These are phyloP conservation scores for Dryadomyces quercus-mongolicae DNA, from an alignment of 2,329 filamentous ascomycete genomes.

Conservation along the genomic window DNA sequence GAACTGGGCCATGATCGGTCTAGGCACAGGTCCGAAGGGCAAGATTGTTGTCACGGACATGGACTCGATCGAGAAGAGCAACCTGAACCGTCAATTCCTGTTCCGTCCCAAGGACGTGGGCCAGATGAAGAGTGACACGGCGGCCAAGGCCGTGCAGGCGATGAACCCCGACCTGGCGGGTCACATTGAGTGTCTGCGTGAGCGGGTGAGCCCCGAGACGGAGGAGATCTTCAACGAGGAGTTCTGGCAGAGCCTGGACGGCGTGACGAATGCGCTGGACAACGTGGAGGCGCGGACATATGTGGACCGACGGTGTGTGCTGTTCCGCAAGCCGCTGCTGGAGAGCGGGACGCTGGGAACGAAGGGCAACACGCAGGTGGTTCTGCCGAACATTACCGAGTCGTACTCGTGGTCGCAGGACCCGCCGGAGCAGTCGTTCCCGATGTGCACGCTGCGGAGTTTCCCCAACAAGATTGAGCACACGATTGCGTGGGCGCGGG, in stretches of 20 bases:
- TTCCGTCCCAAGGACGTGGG: constrained; percentile 92
- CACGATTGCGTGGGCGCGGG: constrained; percentile 95
- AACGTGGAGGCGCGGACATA: constrained; percentile 96
- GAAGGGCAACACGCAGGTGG: constrained; percentile 96
- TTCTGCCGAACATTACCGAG: constrained; percentile 82
- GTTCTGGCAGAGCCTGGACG: constrained; percentile 81
- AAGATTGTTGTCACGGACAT: constrained; percentile 92
- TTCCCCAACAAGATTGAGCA: constrained; percentile 99
- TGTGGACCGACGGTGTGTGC: constrained; percentile 89
- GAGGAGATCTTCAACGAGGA: constrained; percentile 89
- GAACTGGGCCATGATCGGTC: constrained; percentile 98
- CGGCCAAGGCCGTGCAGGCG: constrained; percentile 73
- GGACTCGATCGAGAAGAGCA: constrained; percentile 98
- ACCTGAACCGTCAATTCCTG: constrained; percentile 92
- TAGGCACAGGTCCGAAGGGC: constrained; percentile 78
- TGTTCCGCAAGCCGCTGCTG: constrained; percentile 92
- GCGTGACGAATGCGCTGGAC: constrained; percentile 93
- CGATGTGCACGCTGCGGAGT: constrained; percentile 93
- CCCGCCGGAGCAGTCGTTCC: constrained; percentile 95
- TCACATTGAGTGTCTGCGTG: constrained; percentile 75
- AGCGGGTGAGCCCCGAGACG: constrained; percentile 83
- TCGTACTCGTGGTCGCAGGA: constrained; percentile 94
- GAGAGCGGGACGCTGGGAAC: constrained; percentile 98
- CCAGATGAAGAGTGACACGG: constrained; percentile 91
- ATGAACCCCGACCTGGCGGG: constrained; percentile 92